These are phyloP conservation scores for Rubia peregrina DNA, from an alignment of 305 asterid genomes.

Conservation along the genomic window DNA sequence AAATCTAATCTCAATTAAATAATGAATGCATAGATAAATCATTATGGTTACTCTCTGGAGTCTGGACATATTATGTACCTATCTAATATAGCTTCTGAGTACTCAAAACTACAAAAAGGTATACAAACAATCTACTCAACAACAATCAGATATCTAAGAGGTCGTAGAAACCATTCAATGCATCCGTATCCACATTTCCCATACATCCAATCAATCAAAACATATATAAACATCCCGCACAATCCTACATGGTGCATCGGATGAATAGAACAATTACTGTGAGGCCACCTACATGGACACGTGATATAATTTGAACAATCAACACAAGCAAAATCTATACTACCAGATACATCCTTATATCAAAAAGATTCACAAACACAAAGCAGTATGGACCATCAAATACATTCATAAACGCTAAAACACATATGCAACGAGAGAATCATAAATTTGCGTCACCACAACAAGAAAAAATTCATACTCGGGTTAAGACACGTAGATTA, in stretches of 20 bases:
- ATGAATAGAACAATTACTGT: too few species aligned
- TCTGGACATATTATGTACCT: not conserved
- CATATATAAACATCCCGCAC: not conserved
- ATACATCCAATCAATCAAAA: not conserved
- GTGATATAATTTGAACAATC: not conserved
- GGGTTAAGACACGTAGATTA: not conserved
- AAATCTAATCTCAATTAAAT: not conserved
- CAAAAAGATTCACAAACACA: not conserved
- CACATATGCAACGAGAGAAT: not conserved
- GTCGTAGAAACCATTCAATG: not conserved
- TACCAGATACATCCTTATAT: not conserved
- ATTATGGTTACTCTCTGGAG: not conserved
- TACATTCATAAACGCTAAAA: too few species aligned
- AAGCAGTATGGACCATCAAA: too few species aligned
- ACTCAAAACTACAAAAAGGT: not conserved
- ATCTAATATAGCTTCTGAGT: not conserved
- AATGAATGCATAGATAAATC: not conserved
- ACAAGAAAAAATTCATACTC: too few species aligned
- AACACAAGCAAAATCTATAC: not conserved
- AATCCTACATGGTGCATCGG: too few species aligned
- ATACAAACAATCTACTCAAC: not conserved
- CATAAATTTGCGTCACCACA: constrained; percentile 3
- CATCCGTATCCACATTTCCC: not conserved
- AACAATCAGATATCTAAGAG: not conserved
- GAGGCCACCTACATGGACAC: too few species aligned